Conservation (phyloP, 768 basidiomycete genomes). For the Boletus reticulatus region DNA sequence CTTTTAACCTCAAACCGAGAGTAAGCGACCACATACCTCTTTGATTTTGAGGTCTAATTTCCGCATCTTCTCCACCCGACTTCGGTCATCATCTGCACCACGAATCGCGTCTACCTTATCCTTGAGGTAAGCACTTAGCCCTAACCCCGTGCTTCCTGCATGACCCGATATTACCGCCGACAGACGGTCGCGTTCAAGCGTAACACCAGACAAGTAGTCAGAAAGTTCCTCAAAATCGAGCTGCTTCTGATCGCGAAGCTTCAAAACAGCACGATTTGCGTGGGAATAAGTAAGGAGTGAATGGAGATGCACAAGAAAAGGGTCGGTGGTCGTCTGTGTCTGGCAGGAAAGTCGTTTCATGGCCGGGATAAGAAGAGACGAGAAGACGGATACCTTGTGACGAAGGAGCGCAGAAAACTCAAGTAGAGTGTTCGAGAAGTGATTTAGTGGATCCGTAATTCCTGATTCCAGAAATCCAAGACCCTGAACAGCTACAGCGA, state of each 20-base stretch:
- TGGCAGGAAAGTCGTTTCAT: conserved; percentile 29
- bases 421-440: conserved; percentile 93
- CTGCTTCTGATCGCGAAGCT: conserved; percentile 96
- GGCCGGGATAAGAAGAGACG: neutral
- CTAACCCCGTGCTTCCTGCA: conserved; percentile 80
- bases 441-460: conserved; percentile 95
- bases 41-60: conserved; percentile 94
- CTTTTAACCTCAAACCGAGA: neutral
- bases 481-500: conserved; percentile 94
- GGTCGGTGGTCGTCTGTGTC: conserved; percentile 91
- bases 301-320: conserved; percentile 86
- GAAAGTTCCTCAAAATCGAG: conserved; percentile 97
- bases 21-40: conserved; percentile 54
- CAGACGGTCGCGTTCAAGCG: conserved; percentile 87
- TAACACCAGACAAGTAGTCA: conserved; percentile 91
- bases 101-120: conserved; percentile 90
- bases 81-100: conserved; percentile 91
- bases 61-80: conserved; percentile 88
- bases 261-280: conserved; percentile 90
- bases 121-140: conserved; percentile 84
- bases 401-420: conserved; percentile 91
- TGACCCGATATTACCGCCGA: conserved; percentile 89
- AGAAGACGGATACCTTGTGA: conserved; percentile 58
- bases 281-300: conserved; percentile 92
- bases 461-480: conserved; percentile 97